Percentiles rank a stretch among this genome's conserved stretches.
Conservation (phyloP, 805 yeast genomes). For the Saccharomycopsis sp. region DNA sequence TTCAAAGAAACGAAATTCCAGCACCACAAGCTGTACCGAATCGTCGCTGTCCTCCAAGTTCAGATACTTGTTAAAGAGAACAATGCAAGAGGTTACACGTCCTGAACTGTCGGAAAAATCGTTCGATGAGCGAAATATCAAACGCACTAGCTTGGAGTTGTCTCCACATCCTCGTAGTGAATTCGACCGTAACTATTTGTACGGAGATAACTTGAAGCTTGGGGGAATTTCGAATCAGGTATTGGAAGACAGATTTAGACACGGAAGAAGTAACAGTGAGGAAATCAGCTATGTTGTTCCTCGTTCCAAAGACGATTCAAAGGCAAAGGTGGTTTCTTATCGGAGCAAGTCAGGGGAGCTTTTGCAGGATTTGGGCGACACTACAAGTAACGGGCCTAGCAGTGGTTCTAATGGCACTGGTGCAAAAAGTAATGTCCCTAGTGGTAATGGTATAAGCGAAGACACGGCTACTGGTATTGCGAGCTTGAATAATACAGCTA, state of each 20-base stretch:
- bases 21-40: constrained; percentile 35
- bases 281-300: constrained; percentile 6
- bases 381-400: too few relatives aligned
- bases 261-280: constrained; percentile 21
- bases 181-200: constrained; percentile 23
- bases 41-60: constrained; percentile 49
- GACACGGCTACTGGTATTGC: too few relatives aligned
- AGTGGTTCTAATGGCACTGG: neutral
- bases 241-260: constrained; percentile 18
- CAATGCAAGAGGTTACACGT: constrained; percentile 33
- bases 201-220: constrained; percentile 24
- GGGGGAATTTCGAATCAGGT: constrained; percentile 2
- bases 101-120: neutral
- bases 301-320: neutral
- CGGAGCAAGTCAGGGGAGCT: neutral
- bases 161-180: constrained; percentile 24
- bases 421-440: neutral
- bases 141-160: too few relatives aligned
- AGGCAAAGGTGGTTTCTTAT: neutral
- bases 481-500: too few relatives aligned
- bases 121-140: too few relatives aligned
- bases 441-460: too few relatives aligned
- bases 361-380: too few relatives aligned
- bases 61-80: constrained; percentile 45
- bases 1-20: constrained; percentile 31